Percentiles rank a stretch among this genome's conserved stretches.
These are phyloP conservation scores for Paecilomyces fulvus DNA, from an alignment of 2,329 filamentous ascomycete genomes.

Conservation along the genomic window DNA sequence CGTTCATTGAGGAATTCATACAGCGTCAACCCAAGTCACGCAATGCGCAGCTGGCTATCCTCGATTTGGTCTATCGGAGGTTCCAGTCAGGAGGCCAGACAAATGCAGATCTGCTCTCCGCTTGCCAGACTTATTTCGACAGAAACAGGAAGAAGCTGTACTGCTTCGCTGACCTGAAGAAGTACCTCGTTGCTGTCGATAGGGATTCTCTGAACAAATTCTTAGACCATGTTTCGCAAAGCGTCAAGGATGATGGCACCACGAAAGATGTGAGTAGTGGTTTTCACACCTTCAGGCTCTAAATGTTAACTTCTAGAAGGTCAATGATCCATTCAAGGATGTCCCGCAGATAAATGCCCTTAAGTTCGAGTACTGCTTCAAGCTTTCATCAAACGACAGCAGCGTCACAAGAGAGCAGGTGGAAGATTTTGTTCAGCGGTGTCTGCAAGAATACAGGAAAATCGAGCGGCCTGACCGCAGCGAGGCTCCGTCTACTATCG, in stretches of 20 bases:
- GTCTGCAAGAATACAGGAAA: slow-evolving; percentile 26
- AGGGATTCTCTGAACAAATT: slow-evolving; percentile 18
- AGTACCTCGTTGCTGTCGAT: slow-evolving; percentile 23
- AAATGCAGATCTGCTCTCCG: slow-evolving; percentile 24
- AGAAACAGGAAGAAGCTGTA: slow-evolving; percentile 35
- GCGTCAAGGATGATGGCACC: slow-evolving; percentile 8
- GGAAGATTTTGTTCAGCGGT: slow-evolving; percentile 31
- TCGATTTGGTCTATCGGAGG: slow-evolving; percentile 21
- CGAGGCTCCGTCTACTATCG: slow-evolving; percentile 26
- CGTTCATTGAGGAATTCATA: slow-evolving; percentile 28
- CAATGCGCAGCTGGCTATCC: slow-evolving; percentile 32
- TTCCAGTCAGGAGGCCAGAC: slow-evolving; percentile 18
- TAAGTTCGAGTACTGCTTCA: slow-evolving; percentile 36
- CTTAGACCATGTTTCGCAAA: slow-evolving; percentile 16
- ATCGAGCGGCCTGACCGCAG: slow-evolving; percentile 13
- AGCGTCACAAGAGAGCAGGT: slow-evolving; percentile 17
- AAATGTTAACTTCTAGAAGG: slow-evolving; percentile 9
- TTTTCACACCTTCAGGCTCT: not conserved
- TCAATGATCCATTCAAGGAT: slow-evolving; percentile 14
- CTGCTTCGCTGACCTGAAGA: slow-evolving; percentile 37
- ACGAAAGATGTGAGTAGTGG: slow-evolving; percentile 16
- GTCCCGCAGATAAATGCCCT: slow-evolving; percentile 34
- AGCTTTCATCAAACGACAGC: slow-evolving; percentile 22
- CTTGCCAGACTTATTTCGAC: slow-evolving; percentile 34
- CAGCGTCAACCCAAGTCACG: slow-evolving; percentile 29